These are phyloP conservation scores for Ailanthus altissimus DNA, from an alignment of 345 rosid genomes.

Conservation along the genomic window DNA sequence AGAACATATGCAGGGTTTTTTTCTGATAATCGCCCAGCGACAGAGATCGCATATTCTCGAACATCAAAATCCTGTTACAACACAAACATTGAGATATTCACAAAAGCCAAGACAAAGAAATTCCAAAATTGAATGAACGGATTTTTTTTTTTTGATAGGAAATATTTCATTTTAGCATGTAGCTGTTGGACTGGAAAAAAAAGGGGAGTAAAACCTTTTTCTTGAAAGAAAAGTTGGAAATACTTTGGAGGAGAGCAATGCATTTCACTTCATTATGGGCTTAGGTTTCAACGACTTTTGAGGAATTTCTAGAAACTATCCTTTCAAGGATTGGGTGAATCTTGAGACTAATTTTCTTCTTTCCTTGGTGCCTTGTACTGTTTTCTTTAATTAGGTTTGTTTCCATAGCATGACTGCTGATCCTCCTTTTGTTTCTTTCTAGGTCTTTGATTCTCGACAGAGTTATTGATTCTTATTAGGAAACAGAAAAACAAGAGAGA, in stretches of 20 bases:
- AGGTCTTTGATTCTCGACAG: not conserved
- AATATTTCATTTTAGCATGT: not conserved
- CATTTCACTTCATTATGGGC: not conserved
- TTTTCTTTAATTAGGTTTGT: not conserved
- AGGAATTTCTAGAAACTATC: slow-evolving; percentile 6
- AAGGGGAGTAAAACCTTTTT: no score
- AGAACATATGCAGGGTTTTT: slow-evolving; percentile 99
- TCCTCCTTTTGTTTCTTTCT: not conserved
- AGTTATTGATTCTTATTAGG: not conserved
- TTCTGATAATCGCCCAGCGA: slow-evolving; percentile 93
- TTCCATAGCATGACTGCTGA: not conserved
- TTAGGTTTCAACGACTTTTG: not conserved
- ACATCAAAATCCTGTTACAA: slow-evolving; percentile 85
- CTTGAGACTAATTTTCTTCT: not conserved
- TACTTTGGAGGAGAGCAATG: not conserved
- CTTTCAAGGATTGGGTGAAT: not conserved
- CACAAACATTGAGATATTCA: slow-evolving; percentile 22
- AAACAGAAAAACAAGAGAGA: not conserved
- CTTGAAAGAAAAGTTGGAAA: not conserved
- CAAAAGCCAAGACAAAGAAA: not conserved
- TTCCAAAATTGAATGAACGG: not conserved
- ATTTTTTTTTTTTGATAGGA: not conserved
- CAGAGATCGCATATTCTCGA: slow-evolving; percentile 91
- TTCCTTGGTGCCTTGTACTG: not conserved
- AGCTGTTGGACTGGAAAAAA: not conserved